Base-by-base conservation (phyloP, 805 yeast species). In the Middelhovenomyces tepae region DNA sequence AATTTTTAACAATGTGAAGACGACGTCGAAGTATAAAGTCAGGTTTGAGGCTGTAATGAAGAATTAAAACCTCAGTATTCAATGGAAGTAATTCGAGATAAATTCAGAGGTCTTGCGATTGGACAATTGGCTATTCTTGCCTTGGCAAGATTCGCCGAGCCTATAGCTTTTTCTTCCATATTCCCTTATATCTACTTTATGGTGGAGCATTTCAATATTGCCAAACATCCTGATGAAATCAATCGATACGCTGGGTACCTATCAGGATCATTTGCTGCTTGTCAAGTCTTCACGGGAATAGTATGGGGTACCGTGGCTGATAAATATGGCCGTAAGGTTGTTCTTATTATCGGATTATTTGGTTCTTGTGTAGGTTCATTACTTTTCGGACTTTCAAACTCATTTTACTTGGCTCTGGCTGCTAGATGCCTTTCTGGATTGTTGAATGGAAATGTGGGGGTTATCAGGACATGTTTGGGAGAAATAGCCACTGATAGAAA, bases 161-260 rank as follows among this genome's bases (percentile, higher is more conserved):
- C 80, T 1, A 62, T 73, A 16, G 72, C 78, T 2, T 73, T 73
- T 53, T 69, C 78, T 3, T 71, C 78, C 3, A 47, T 72, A 22
- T 73, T 73, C 44, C 80, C 80, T 3, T 73, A 73, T 45, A 64
- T 72, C 20, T 73, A 68, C 48, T 73, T 69, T 49, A 69, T 73
- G 76, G 71, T 73, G 9, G 50, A 69, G 35, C 75, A 71, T 40
- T 73, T 73, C 48, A 64, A 65, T 3, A 52, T 72, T 9, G 71
- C 71, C 5, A 60, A 67, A 22, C 57, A 60, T 16, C 48, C 64
- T 64, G 3, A 53, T 76, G 73, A 71, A 29, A 70, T 76, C 22
- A 62, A 78, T 2, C 67, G 63, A 36, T 76, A 73, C 48, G 70
- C 79, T 8, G 80, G 80, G 6, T 71, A 71, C 44, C 50, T 74